Percentiles rank a stretch among this genome's conserved stretches.
phyloP scores from a whole-genome alignment of 73 alveolate species.

The Paramecium tetraurelia region DNA sequence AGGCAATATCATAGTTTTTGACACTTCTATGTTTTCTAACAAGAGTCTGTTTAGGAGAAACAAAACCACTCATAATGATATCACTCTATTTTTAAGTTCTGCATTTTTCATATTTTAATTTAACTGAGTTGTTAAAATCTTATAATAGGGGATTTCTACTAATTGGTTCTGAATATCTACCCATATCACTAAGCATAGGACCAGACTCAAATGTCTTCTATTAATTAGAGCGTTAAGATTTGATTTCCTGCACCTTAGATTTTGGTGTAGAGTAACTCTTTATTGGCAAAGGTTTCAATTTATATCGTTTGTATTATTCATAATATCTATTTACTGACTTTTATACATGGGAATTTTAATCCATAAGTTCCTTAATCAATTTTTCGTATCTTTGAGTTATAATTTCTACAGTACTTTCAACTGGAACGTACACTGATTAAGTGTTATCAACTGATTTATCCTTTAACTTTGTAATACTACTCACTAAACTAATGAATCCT shows the following conservation, averaged over 20 bases:
- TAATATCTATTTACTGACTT: background rate
- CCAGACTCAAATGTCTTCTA: background rate
- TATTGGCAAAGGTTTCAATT: background rate
- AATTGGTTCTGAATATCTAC: background rate
- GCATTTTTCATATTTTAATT: background rate
- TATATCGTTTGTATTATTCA: background rate
- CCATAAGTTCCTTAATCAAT: background rate
- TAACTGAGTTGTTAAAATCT: background rate
- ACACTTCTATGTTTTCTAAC: background rate
- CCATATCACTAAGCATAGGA: background rate
- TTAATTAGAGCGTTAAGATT: background rate
- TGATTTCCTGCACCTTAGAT: background rate
- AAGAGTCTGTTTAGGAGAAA: background rate
- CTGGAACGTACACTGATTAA: constrained; percentile 11
- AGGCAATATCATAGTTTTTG: background rate
- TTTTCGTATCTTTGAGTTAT: constrained; percentile 27
- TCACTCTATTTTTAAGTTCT: background rate
- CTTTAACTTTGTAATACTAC: background rate
- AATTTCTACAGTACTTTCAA: constrained; percentile 23
- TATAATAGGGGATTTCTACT: background rate
- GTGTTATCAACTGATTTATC: background rate
- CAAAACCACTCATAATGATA: background rate
- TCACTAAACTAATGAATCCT: background rate
- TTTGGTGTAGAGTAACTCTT: background rate
- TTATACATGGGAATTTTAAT: background rate